Evolutionary conservation across 2,329 filamentous ascomycete genomes (phyloP), one percentile per base, ranked within the genome.

Genomic region (Xylaria sp.): DNA sequence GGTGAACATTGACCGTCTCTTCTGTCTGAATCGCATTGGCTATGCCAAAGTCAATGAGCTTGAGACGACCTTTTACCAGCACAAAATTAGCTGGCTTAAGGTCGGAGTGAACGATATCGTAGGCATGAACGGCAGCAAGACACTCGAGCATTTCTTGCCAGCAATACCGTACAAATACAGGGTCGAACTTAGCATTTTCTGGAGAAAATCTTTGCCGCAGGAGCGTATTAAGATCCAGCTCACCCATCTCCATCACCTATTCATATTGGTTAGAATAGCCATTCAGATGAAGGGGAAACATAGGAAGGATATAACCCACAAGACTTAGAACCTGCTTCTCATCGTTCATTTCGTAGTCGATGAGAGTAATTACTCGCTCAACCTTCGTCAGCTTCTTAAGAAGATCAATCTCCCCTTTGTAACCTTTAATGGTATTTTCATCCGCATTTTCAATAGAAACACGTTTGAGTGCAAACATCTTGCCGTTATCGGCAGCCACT

Each of bases 91-190:
- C 94, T 0, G 96, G 96, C 79, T 99, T 99, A 42, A 99, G 85
- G 77, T 99, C 96, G 0, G 94, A 97, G 80, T 99, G 96, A 2
- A 99, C 96, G 70, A 99, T 94, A 76, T 97, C 94, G 77, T 91
- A 86, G 13, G 91, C 87, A 77, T 99, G 96, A 0, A 99, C 94
- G 0, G 95, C 89, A 72, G 92, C 88, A 5, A 99, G 89, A 77
- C 96, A 98, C 78, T 97, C 94, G 20, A 99, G 89, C 96, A 99
- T 99, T 81, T 99, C 96, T 79, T 97, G 96, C 96, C 96, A 99
- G 83, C 97, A 97, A 80, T 92, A 96, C n/a, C 96, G 91, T 13
- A 96, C 93, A 78, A 98, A 97, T 60, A 91, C 92, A 1, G 93
- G 86, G 76, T 99, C 96, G 67, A 99, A 91, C 66, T 86, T 87